Conservation (phyloP, 75 land plant species). For the Selaginella tamariscina region DNA sequence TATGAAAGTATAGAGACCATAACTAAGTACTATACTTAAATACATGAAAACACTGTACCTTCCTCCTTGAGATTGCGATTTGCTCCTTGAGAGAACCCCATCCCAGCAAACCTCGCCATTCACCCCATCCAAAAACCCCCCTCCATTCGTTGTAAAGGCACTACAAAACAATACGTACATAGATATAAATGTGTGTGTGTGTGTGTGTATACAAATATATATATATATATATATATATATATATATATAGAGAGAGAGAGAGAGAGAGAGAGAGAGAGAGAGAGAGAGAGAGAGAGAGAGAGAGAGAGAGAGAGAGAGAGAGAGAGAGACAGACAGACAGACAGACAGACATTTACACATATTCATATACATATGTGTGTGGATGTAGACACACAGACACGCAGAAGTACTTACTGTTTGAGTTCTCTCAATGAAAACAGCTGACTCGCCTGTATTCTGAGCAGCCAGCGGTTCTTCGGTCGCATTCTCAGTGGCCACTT, state of each 20-base stretch:
- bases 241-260: no score
- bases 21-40: neutral
- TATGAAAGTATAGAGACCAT: neutral
- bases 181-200: no score
- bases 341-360: no score
- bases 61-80: conserved; percentile 34
- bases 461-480: conserved; percentile 20
- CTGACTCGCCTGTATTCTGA: conserved; percentile 25
- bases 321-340: conserved; percentile 5
- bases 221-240: no score
- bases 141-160: conserved; percentile 74
- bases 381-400: no score
- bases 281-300: conserved; percentile 9
- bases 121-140: conserved; percentile 59
- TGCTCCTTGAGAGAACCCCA: conserved; percentile 45
- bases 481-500: conserved; percentile 20
- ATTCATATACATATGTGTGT: no score
- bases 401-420: conserved; percentile 41
- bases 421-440: conserved; percentile 32
- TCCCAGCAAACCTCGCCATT: conserved; percentile 39
- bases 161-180: conserved; percentile 25
- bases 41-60: conserved; percentile 34
- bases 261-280: conserved; percentile 11
- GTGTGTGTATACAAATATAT: no score
- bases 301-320: neutral